Percentiles rank a stretch among this genome's conserved stretches.
These are phyloP conservation scores for Cladorrhinum samala DNA, from an alignment of 495 filamentous ascomycete genomes.

Conservation along the genomic window DNA sequence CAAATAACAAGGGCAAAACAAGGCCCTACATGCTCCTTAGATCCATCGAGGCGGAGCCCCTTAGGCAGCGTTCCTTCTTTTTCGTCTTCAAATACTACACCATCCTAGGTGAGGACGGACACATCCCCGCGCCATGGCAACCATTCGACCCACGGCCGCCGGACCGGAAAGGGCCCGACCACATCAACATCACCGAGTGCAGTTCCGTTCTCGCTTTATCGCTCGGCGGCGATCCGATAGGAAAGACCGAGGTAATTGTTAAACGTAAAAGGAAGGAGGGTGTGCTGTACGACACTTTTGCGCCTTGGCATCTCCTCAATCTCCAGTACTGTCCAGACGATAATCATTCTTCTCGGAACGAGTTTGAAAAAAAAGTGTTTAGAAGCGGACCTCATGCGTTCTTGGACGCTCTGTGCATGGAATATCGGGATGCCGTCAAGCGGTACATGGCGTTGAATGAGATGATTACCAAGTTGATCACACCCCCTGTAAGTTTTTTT, in stretches of 20 bases:
- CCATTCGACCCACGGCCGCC: conserved; percentile 26
- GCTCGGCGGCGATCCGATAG: conserved; percentile 33
- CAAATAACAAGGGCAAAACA: conserved; percentile 27
- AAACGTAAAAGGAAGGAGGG: conserved; percentile 30
- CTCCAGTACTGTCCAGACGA: conserved; percentile 50
- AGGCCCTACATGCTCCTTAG: conserved; percentile 31
- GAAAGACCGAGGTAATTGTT: conserved; percentile 28
- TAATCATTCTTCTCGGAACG: conserved; percentile 39
- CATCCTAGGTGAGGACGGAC: conserved; percentile 34
- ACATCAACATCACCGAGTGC: conserved; percentile 47
- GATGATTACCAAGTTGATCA: conserved; percentile 43
- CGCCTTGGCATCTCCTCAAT: conserved; percentile 47
- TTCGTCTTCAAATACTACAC: conserved; percentile 53
- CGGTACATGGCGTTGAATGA: conserved; percentile 42
- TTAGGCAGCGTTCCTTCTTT: conserved; percentile 42
- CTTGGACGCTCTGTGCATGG: conserved; percentile 40
- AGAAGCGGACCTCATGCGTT: conserved; percentile 51
- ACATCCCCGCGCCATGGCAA: conserved; percentile 47
- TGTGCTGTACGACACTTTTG: conserved; percentile 40
- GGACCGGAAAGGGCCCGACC: conserved; percentile 33
- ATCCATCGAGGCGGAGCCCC: conserved; percentile 29
- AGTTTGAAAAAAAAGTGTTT: conserved; percentile 40
- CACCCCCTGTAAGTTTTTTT: conserved; percentile 35
- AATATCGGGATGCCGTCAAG: conserved; percentile 48
- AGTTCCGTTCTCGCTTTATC: conserved; percentile 45